Evolutionary conservation across 2,329 filamentous ascomycete genomes (phyloP), one percentile per base, ranked within the genome.

Genomic region (Fusarium pseudograminearum): DNA sequence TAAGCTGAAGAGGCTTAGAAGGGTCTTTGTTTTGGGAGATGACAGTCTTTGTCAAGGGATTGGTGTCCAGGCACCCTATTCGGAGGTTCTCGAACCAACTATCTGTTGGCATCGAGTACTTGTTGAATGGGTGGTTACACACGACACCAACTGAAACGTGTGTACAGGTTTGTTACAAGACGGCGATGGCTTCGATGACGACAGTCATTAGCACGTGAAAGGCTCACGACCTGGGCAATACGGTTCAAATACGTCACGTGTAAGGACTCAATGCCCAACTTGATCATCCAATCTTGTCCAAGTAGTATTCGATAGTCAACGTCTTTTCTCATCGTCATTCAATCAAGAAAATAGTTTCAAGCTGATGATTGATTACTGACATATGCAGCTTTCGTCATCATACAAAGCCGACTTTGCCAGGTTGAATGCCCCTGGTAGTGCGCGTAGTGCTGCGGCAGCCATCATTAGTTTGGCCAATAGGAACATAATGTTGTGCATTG

Each of bases 131-230:
- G 38, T 41, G 48, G 41, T 34, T 38, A 24, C 34, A 61, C 60
- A 52, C 57, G 62, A 64, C 59, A 52, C 61, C 38, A 55, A 18
- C 38, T 69, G 51, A 60, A 58, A 57, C 44, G 24, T 34, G 12
- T 30, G 24, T 55, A 30, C 56, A 50, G 33, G 58, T 40, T 40
- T 36, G 47, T 57, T 22, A 18, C 36, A 10, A 53, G 36, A 53
- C 69, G 64, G 63, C 50, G 67, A 73, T 69, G 45, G 67, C 69
- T 66, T 70, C 72, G 67, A 74, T 74, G 72, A 74, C 72, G 72
- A 74, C 72, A 67, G 28, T 44, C 15, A 10, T 33, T 15, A 71
- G 57, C 63, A 64, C 48, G 54, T 65, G 61, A 58, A 58, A 57
- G 40, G 16, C 34, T 26, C 18, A n/a, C 38, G 40, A 8, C 20